Base-by-base conservation (phyloP, 2,329 filamentous ascomycete genomes). In the Daldinia sp. region DNA sequence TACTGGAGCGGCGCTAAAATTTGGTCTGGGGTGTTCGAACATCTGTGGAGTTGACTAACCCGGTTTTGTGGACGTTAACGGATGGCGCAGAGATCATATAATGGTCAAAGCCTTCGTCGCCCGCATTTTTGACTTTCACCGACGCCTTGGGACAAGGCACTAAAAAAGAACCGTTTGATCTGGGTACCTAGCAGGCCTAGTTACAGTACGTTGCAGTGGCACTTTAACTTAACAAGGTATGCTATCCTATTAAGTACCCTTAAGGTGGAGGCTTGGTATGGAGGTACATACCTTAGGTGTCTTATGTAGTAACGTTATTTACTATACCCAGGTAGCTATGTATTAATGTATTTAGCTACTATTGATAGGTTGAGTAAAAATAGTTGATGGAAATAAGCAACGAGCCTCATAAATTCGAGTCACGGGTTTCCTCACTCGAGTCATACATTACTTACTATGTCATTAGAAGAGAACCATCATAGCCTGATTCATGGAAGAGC, bases 111-210 rank as follows among this genome's bases (percentile, higher is more conserved):
- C 64, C 29, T 32, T 9, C 5, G 35, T 19, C 61, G 19, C 64
- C 64, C 64, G 61, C 64, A 67, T 64, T 59, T 64, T 67, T 67
- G 61, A 32, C 64, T 64, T 62, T 64, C 64, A 62, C 64, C 58
- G 55, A 64, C 17, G 58, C 32, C 32, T 41, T 67, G 58, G 56
- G 39, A 64, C 57, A 55, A 17, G 56, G 34, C 58, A 62, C 39
- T 63, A 58, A 60, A 41, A 15, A 23, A 11, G 29, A 51, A n/a
- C n/a, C n/a, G n/a, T n/a, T n/a, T n/a, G n/a, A n/a, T n/a, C n/a
- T n/a, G n/a, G n/a, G n/a, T n/a, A n/a, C n/a, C n/a, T n/a, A n/a
- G n/a, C n/a, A n/a, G n/a, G 34, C 53, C 45, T 19, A 30, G 32
- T 48, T 32, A 27, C 29, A 58, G 48, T n/a, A 52, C 17, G 23